Evolutionary conservation across 257 asterid genomes (phyloP).

Genomic region (Prunella vulgaris): DNA sequence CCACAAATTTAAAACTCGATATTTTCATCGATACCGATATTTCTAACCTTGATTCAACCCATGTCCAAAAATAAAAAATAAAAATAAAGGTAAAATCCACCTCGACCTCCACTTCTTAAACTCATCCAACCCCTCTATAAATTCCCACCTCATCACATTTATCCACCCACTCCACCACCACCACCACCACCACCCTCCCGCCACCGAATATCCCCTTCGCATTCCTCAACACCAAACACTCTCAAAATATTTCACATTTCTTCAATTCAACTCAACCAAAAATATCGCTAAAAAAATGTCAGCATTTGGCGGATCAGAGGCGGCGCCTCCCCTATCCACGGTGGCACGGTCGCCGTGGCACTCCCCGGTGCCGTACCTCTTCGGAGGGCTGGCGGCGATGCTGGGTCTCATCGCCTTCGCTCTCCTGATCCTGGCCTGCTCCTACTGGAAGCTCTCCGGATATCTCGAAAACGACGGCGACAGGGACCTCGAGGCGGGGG

Average conservation of each 20-base stretch:
- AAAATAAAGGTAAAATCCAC: constrained; percentile 24
- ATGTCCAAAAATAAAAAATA: constrained; percentile 20
- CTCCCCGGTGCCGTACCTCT: constrained; percentile 89
- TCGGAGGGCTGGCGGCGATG: constrained; percentile 93
- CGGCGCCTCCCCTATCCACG: constrained; percentile 24
- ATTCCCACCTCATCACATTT: constrained; percentile 20
- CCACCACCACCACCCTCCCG: constrained; percentile 7
- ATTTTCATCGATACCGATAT: no score
- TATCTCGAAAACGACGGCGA: constrained; percentile 41
- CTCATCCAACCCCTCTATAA: constrained; percentile 26
- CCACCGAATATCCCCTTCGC: constrained; percentile 20
- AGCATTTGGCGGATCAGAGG: constrained; percentile 27
- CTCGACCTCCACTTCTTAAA: constrained; percentile 12
- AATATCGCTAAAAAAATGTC: constrained; percentile 18
- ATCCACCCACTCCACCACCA: constrained; percentile 28
- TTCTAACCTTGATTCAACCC: no score
- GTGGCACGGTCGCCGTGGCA: constrained; percentile 69
- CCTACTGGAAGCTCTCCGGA: constrained; percentile 72
- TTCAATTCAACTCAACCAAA: background rate
- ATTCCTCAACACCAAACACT: background rate
- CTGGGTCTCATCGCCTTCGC: constrained; percentile 86
- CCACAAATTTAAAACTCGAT: no score
- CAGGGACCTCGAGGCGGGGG: constrained; percentile 51
- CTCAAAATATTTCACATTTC: constrained; percentile 14
- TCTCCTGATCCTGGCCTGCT: constrained; percentile 73